These are phyloP conservation scores for Musa troglodytarum DNA, from an alignment of 176 grass and related monocot species.

Conservation along the genomic window DNA sequence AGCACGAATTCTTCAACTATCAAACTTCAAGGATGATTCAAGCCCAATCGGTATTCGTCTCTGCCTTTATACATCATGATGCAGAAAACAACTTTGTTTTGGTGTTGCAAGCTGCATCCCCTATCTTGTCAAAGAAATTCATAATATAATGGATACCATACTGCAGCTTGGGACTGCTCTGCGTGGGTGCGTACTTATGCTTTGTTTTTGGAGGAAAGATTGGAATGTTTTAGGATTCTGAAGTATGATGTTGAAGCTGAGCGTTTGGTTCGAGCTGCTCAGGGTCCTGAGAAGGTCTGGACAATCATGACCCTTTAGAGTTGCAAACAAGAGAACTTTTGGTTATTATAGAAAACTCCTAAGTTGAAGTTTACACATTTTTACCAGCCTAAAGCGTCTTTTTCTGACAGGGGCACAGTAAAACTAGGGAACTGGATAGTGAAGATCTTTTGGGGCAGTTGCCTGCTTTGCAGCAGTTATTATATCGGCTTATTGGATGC, in stretches of 20 bases:
- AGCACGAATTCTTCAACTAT: constrained; percentile 65
- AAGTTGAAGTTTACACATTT: background rate
- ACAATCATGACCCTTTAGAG: background rate
- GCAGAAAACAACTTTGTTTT: background rate
- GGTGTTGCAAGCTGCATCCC: background rate
- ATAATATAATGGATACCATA: background rate
- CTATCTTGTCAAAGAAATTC: background rate
- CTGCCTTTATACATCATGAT: background rate
- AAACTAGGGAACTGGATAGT: constrained; percentile 71
- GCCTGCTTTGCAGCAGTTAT: constrained; percentile 78
- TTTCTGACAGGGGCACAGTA: constrained; percentile 57
- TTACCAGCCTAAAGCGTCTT: background rate
- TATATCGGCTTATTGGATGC: constrained; percentile 89
- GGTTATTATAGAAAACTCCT: background rate
- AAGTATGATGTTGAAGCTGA: constrained; percentile 92
- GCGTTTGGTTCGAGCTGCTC: constrained; percentile 58
- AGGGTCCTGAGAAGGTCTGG: constrained; percentile 76
- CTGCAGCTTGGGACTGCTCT: constrained; percentile 87
- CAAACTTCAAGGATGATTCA: constrained; percentile 97
- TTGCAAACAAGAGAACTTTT: background rate
- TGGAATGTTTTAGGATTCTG: constrained; percentile 90
- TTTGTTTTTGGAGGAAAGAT: constrained; percentile 83
- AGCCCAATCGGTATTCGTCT: constrained; percentile 64
- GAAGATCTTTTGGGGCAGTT: constrained; percentile 79
- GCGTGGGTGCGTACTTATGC: constrained; percentile 86